Evolutionary conservation across 441 rosid genomes (phyloP).

Genomic region (Erysimum pusillum): DNA sequence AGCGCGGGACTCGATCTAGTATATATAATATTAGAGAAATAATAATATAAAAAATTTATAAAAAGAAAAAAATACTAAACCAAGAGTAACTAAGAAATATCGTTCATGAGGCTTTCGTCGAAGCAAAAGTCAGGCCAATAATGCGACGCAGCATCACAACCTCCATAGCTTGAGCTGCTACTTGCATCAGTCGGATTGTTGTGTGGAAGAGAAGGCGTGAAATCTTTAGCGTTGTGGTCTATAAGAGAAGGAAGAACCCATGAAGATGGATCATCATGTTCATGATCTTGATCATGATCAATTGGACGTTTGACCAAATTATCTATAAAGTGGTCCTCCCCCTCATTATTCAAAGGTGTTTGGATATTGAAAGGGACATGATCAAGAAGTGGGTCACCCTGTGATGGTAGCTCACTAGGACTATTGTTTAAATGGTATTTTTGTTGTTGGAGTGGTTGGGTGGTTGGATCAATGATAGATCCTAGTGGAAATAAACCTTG

Average conservation of each 20-base stretch:
- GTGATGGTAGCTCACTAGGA: constrained; percentile 40
- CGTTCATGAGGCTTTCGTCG: constrained; percentile 64
- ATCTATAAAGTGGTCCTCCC: constrained; percentile 47
- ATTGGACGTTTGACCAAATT: constrained; percentile 53
- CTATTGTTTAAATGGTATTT: constrained; percentile 49
- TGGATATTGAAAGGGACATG: constrained; percentile 77
- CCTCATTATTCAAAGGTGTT: constrained; percentile 65
- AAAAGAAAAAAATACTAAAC: constrained; percentile 2
- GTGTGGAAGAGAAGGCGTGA: constrained; percentile 50
- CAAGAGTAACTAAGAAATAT: constrained; percentile 50
- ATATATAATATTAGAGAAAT: constrained; percentile 19
- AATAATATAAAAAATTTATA: not conserved
- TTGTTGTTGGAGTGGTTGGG: constrained; percentile 82
- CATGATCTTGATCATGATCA: constrained; percentile 29
- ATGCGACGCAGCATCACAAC: constrained; percentile 56
- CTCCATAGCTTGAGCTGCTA: constrained; percentile 68
- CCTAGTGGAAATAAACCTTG: constrained; percentile 47
- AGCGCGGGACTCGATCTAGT: not conserved
- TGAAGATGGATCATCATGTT: constrained; percentile 49
- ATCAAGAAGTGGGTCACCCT: constrained; percentile 46
- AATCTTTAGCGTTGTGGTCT: constrained; percentile 42
- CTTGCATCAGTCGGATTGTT: constrained; percentile 63
- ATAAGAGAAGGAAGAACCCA: constrained; percentile 64
- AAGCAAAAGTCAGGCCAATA: constrained; percentile 73
- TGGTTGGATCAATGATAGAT: constrained; percentile 46